Evolutionary conservation across 768 basidiomycete species (phyloP).

Genomic region (Hemileccinum rubropunctum): DNA sequence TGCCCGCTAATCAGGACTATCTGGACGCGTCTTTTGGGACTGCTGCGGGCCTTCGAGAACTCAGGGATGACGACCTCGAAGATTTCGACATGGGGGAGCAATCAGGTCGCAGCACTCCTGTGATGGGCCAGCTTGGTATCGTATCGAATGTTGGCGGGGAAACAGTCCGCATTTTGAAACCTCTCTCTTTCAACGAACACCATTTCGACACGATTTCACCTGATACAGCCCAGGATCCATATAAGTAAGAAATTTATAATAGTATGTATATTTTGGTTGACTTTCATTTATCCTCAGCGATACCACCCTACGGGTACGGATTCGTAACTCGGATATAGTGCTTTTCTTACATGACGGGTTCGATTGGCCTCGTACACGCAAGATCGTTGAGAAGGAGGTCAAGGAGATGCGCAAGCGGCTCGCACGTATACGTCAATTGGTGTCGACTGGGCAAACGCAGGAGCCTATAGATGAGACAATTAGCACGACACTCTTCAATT

Average conservation of each 20-base stretch:
- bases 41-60: constrained; percentile 70
- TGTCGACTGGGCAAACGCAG: constrained; percentile 85
- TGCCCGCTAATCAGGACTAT: constrained; percentile 87
- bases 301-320: constrained; percentile 49
- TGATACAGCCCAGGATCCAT: constrained; percentile 43
- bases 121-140: constrained; percentile 36
- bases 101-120: constrained; percentile 11
- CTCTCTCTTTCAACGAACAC: constrained; percentile 68
- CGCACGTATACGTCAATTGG: constrained; percentile 86
- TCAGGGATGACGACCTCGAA: constrained; percentile 70
- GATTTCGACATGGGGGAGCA: constrained; percentile 48
- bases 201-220: constrained; percentile 67
- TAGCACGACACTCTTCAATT: constrained; percentile 85
- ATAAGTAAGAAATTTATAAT: constrained; percentile 41
- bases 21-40: constrained; percentile 80
- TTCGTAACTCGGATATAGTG: constrained; percentile 60
- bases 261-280: constrained; percentile 3
- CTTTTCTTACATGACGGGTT: constrained; percentile 90
- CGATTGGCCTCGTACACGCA: constrained; percentile 87
- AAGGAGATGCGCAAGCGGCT: constrained; percentile 84
- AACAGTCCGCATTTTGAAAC: constrained; percentile 74
- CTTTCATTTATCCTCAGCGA: constrained; percentile 38
- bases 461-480: constrained; percentile 73
- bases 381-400: constrained; percentile 82
- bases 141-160: constrained; percentile 75